A percentile compares a stretch with the other conserved stretches of the same genome.
These are phyloP conservation scores for Ophiosphaerella herpotricha DNA, from an alignment of 2,329 filamentous ascomycete species.

Conservation along the genomic window DNA sequence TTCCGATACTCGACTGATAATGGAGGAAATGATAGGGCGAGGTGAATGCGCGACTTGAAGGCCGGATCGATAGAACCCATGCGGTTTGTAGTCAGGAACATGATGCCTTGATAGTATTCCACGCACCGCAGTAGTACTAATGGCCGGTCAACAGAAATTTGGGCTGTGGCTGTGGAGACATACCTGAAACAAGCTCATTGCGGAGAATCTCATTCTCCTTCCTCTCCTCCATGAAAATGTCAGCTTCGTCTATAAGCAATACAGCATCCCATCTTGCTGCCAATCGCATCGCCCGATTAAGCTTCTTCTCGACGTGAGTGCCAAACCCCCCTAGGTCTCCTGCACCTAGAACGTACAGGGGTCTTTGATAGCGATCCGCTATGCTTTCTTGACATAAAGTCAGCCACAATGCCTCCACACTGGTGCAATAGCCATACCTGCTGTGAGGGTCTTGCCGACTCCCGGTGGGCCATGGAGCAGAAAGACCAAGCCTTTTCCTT, in stretches of 20 bases:
- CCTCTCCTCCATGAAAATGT: constrained; percentile 57
- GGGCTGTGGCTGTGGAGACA: not conserved
- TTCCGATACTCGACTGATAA: constrained; percentile 48
- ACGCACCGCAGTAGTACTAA: constrained; percentile 36
- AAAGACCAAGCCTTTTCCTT: constrained; percentile 27
- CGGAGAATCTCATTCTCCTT: constrained; percentile 5
- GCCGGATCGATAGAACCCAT: constrained; percentile 45
- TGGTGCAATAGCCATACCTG: not conserved
- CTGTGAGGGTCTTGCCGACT: constrained; percentile 31
- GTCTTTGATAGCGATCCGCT: constrained; percentile 16
- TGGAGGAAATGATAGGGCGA: constrained; percentile 54
- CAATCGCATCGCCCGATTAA: constrained; percentile 5
- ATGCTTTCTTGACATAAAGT: constrained; percentile 9
- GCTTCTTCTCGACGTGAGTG: not conserved
- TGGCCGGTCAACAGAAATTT: not conserved
- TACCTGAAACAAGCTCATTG: constrained; percentile 14
- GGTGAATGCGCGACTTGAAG: constrained; percentile 39
- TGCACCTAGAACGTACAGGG: constrained; percentile 13
- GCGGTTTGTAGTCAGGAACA: constrained; percentile 51
- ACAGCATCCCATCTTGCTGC: constrained; percentile 54
- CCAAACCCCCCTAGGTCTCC: not conserved
- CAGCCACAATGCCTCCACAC: not conserved
- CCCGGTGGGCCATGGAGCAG: constrained; percentile 28
- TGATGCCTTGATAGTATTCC: constrained; percentile 50
- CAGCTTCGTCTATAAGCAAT: constrained; percentile 56